Conservation (phyloP, 2,329 filamentous ascomycete genomes). For the Fusarium sp. region DNA sequence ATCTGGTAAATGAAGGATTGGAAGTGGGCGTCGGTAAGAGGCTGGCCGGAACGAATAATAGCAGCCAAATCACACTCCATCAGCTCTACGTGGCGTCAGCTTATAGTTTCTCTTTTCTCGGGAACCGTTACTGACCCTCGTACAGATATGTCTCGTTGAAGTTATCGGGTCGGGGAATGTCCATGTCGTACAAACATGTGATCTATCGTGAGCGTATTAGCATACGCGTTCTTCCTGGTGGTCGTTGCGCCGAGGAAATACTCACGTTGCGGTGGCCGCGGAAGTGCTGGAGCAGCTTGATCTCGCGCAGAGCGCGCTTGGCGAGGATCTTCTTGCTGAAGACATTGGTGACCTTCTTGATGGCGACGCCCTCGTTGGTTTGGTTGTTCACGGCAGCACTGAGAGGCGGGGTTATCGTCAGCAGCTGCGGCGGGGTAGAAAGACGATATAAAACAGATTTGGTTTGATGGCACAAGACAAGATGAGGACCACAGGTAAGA, state of each 20-base stretch:
- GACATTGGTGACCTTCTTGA: conserved; percentile 99
- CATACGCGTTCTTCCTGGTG: conserved; percentile 16
- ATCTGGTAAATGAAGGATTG: conserved; percentile 99
- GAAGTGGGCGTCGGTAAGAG: conserved; percentile 97
- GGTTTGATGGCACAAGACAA: conserved; percentile 26
- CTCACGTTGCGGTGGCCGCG: conserved; percentile 87
- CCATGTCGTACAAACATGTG: conserved; percentile 99
- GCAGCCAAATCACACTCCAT: conserved; percentile 99
- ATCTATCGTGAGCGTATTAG: conserved; percentile 70
- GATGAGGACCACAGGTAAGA: conserved; percentile 7
- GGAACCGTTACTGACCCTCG: conserved; percentile 75
- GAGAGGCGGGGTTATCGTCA: conserved; percentile 50
- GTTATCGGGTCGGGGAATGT: conserved; percentile 95
- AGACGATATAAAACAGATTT: conserved; percentile 19
- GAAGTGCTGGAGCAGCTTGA: conserved; percentile 99
- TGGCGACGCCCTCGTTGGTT: conserved; percentile 92
- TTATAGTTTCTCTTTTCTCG: conserved; percentile 11
- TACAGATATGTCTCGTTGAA: conserved; percentile 99
- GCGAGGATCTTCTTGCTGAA: conserved; percentile 99
- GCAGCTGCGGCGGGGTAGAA: conserved; percentile 49
- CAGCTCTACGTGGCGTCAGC: conserved; percentile 73
- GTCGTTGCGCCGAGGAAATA: conserved; percentile 35
- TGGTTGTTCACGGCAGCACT: conserved; percentile 94
- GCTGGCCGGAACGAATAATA: conserved; percentile 97
- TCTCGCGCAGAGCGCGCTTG: conserved; percentile 96